A percentile compares a stretch with the other conserved stretches of the same genome.
Conservation (phyloP, 176 grass and related monocot genomes). For the Eleusine indica region DNA sequence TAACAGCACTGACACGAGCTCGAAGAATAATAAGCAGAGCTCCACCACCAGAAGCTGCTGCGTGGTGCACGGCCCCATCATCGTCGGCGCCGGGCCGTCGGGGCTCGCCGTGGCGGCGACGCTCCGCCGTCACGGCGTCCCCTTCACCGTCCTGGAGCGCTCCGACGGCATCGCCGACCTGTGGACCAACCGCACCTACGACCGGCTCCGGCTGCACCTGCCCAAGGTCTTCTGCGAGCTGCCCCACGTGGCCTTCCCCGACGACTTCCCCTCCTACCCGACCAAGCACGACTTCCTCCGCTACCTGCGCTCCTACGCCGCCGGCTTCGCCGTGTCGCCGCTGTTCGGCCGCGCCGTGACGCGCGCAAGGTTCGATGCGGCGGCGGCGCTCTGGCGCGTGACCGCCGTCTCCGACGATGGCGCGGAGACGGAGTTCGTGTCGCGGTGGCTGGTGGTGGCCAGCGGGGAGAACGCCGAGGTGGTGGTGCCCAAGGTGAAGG, state of each 20-base stretch:
- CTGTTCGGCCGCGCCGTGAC: constrained; percentile 67
- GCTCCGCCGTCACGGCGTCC: constrained; percentile 56
- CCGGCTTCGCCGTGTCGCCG: constrained; percentile 63
- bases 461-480: constrained; percentile 92
- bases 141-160: constrained; percentile 76
- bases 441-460: constrained; percentile 89
- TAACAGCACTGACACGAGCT: background rate
- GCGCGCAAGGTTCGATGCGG: constrained; percentile 48
- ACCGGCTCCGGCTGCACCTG: constrained; percentile 89
- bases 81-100: constrained; percentile 89
- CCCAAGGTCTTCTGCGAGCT: constrained; percentile 90
- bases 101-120: constrained; percentile 87
- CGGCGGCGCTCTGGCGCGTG: constrained; percentile 59
- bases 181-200: constrained; percentile 84
- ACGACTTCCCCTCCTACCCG: constrained; percentile 72
- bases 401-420: constrained; percentile 15
- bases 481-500: constrained; percentile 70
- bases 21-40: background rate
- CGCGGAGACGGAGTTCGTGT: constrained; percentile 54
- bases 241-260: constrained; percentile 70
- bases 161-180: constrained; percentile 79
- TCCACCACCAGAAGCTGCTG: background rate
- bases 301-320: constrained; percentile 77
- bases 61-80: constrained; percentile 68
- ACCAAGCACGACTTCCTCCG: constrained; percentile 79